Base-by-base conservation (phyloP, 441 rosid genomes). In the Aquilaria agallochum region DNA sequence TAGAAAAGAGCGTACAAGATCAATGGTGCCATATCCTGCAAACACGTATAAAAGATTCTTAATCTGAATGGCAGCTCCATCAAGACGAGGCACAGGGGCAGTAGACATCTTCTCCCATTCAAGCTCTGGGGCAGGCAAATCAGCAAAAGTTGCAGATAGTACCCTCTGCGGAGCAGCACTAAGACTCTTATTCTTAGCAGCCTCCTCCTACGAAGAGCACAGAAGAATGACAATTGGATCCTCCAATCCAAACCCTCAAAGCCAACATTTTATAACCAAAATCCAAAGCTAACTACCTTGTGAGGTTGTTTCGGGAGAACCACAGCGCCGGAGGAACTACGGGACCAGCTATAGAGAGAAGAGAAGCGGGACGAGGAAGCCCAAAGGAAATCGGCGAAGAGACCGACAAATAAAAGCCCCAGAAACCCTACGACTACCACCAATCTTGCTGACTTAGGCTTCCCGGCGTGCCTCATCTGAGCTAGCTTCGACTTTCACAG, bases 31-130 rank as follows among this genome's bases (percentile, higher is more conserved):
- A 59, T 95, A 95, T 58, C 99, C 98, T 47, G 97, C 99, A 73
- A 92, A 95, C 3, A 95, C 98, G 50, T 63, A 95, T 0, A 95
- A 77, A 56, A 74, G 85, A 68, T 92, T 74, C 76, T 73, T 75
- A 47, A 95, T 88, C 84, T 95, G 99, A 62, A 88, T 72, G 0
- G 97, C 96, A 59, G 95, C 96, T 48, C 98, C 98, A 69, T 89
- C 97, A 11, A 95, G 70, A 31, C 98, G 95, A 77, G 98, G 98
- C 50, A 95, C 97, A 27, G 96, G 97, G 0, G 98, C 84, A 75
- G 76, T 10, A 34, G 82, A 60, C 99, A 95, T 95, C 79, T 85
- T 86, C 78, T 89, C 85, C 99, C 98, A 92, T 61, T 84, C 59
- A 20, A 95, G 71, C 56, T 83, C 74, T 9, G 97, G 90, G 50